Conservation (phyloP, 306 rosid genomes). For the Corylus americana region DNA sequence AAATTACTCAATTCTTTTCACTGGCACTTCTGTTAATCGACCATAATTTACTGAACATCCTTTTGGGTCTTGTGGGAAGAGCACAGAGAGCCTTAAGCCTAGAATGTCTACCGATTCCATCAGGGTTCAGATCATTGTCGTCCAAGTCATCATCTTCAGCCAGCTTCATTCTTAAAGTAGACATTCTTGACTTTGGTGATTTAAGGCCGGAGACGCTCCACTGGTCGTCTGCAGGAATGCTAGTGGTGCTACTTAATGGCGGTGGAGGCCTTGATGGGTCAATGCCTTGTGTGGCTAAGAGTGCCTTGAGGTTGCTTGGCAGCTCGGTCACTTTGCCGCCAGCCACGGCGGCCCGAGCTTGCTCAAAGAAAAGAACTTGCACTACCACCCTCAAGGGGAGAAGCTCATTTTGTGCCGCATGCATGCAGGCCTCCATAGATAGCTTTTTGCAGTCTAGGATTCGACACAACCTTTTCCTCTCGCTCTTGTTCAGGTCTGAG, state of each 20-base stretch:
- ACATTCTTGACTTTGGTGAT: constrained; percentile 75
- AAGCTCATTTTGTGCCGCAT: constrained; percentile 96
- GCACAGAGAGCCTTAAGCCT: constrained; percentile 66
- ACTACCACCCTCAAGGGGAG: constrained; percentile 95
- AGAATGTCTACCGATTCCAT: constrained; percentile 57
- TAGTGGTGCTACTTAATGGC: constrained; percentile 62
- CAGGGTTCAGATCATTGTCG: constrained; percentile 46
- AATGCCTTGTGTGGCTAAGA: constrained; percentile 74
- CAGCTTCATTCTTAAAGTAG: constrained; percentile 90
- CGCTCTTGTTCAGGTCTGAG: constrained; percentile 85
- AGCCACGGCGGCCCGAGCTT: constrained; percentile 72
- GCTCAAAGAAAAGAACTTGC: constrained; percentile 98
- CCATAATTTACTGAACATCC: constrained; percentile 92
- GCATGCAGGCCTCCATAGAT: constrained; percentile 96
- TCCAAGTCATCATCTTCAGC: constrained; percentile 80
- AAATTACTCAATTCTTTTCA: constrained; percentile 63
- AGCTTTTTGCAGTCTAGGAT: constrained; percentile 91
- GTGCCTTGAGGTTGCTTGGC: constrained; percentile 78
- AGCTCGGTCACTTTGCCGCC: constrained; percentile 79
- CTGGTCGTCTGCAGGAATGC: constrained; percentile 73
- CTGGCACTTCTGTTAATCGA: constrained; percentile 60
- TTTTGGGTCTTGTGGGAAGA: constrained; percentile 79
- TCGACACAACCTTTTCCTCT: constrained; percentile 89
- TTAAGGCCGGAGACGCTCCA: constrained; percentile 87
- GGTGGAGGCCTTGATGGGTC: constrained; percentile 73